phyloP scores from a whole-genome alignment of 345 rosid species.

The Anastatica hierochuntica region DNA sequence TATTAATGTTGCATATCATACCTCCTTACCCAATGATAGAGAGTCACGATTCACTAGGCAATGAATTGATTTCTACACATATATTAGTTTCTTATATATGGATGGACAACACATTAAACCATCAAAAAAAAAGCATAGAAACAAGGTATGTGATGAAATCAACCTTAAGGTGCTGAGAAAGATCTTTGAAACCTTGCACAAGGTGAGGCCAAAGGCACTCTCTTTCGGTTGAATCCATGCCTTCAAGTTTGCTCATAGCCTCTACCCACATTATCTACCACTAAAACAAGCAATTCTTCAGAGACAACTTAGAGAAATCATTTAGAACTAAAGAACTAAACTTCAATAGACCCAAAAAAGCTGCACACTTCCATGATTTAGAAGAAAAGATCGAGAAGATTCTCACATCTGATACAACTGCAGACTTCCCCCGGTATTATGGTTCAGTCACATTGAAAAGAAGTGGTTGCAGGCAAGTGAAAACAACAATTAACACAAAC shows the following conservation, averaged over 20 bases:
- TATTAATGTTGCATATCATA: slow-evolving; percentile 18
- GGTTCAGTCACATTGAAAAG: slow-evolving; percentile 82
- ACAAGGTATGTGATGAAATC: background rate
- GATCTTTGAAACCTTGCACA: slow-evolving; percentile 92
- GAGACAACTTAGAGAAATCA: background rate
- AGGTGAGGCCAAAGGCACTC: slow-evolving; percentile 99
- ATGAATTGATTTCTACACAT: background rate
- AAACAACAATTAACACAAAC: background rate
- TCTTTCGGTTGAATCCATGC: slow-evolving; percentile 82
- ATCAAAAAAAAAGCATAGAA: slow-evolving; percentile 3
- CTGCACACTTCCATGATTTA: background rate
- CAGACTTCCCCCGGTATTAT: slow-evolving; percentile 65
- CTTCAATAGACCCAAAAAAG: background rate
- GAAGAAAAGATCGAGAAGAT: slow-evolving; percentile 1
- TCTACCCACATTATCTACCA: slow-evolving; percentile 97
- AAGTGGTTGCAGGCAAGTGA: slow-evolving; percentile 49
- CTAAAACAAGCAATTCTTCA: slow-evolving; percentile 30
- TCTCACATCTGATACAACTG: slow-evolving; percentile 91
- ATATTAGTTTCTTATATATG: too few species aligned
- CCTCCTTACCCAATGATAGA: slow-evolving; percentile 45
- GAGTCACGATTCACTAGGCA: background rate
- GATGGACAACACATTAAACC: background rate
- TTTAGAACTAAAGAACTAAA: background rate
- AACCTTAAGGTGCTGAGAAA: slow-evolving; percentile 83
- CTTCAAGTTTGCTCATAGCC: slow-evolving; percentile 88